These are phyloP conservation scores for Alternaria arbusti DNA, from an alignment of 2,329 filamentous ascomycete species.

Conservation along the genomic window DNA sequence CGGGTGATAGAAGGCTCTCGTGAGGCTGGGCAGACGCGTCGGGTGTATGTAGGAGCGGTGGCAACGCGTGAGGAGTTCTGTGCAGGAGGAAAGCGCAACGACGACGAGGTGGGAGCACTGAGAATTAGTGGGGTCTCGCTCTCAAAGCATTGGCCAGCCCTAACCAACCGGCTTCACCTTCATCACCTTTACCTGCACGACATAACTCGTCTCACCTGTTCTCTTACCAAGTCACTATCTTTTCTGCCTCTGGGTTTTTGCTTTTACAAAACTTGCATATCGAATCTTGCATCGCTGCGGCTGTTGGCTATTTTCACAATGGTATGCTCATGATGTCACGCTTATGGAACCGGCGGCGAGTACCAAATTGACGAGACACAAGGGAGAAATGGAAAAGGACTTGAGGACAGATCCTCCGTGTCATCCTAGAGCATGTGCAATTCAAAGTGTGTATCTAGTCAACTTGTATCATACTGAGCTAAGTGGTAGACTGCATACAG, in stretches of 20 bases:
- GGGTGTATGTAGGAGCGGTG: constrained; percentile 25
- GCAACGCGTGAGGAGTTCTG: constrained; percentile 28
- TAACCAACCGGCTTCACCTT: constrained; percentile 24
- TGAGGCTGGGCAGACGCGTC: constrained; percentile 22
- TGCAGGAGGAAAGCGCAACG: constrained; percentile 24
- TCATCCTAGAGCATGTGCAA: constrained; percentile 86
- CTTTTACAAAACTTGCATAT: neutral
- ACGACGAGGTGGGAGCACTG: constrained; percentile 36
- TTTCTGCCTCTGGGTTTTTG: neutral
- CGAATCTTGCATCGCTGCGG: neutral
- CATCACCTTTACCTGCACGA: constrained; percentile 4
- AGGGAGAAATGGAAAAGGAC: constrained; percentile 69
- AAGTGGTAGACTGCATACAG: constrained; percentile 73
- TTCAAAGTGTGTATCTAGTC: constrained; percentile 70
- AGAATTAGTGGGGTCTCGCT: constrained; percentile 40
- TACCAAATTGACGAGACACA: constrained; percentile 10
- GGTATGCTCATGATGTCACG: constrained; percentile 41
- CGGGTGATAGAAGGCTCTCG: constrained; percentile 17
- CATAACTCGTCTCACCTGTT: constrained; percentile 6
- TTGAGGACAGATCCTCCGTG: constrained; percentile 78
- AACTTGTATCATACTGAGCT: constrained; percentile 5
- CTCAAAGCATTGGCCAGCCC: constrained; percentile 25
- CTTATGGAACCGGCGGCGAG: neutral
- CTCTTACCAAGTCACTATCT: neutral
- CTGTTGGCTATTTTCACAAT: constrained; percentile 28